phyloP scores from a whole-genome alignment of 768 basidiomycete species.

The Crepidotus variabilis region DNA sequence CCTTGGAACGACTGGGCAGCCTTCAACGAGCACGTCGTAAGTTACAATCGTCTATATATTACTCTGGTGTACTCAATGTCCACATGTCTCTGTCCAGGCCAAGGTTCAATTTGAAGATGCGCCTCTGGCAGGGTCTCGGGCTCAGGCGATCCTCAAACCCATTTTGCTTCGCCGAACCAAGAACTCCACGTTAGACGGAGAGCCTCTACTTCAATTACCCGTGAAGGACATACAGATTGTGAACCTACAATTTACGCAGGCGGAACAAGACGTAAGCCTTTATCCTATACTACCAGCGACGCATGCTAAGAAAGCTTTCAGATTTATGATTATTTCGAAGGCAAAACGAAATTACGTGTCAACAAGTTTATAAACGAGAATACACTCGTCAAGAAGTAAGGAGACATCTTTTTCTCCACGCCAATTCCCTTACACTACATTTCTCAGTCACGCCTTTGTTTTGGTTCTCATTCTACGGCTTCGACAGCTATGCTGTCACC shows the following conservation, averaged over 20 bases:
- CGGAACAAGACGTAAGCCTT: conserved; percentile 56
- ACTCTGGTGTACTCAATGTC: background rate
- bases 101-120: conserved; percentile 55
- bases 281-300: background rate
- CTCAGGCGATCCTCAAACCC: conserved; percentile 64
- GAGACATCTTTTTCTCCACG: background rate
- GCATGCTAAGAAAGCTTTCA: conserved; percentile 13
- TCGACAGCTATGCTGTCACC: conserved; percentile 72
- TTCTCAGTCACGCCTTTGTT: conserved; percentile 41
- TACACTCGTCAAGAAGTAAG: conserved; percentile 72
- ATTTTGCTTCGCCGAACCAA: conserved; percentile 75
- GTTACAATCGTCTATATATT: conserved; percentile 13
- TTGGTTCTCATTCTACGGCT: conserved; percentile 73
- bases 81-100: conserved; percentile 28
- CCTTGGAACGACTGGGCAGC: conserved; percentile 73
- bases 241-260: conserved; percentile 55
- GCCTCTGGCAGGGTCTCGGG: conserved; percentile 59
- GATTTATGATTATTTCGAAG: conserved; percentile 60
- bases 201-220: conserved; percentile 63
- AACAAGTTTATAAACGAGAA: conserved; percentile 59
- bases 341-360: conserved; percentile 46
- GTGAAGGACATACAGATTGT: conserved; percentile 57
- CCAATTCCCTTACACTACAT: background rate
- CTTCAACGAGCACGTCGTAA: conserved; percentile 57
- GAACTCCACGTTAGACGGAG: conserved; percentile 58